phyloP scores from a whole-genome alignment of 352 stramenopile genomes.

The Phytopythium delawarense region DNA sequence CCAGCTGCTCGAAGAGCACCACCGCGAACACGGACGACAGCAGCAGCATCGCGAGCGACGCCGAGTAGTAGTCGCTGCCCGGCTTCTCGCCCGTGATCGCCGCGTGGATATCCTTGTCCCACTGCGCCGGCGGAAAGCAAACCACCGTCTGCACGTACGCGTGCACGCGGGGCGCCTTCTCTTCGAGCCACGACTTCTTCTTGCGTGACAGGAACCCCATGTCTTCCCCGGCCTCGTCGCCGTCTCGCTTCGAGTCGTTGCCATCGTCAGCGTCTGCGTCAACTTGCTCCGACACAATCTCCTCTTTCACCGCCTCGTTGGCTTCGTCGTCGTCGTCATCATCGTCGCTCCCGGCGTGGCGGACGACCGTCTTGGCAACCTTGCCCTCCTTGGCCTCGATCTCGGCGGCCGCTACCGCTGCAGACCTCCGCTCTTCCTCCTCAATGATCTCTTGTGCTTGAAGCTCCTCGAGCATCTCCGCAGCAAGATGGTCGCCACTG shows the following conservation, averaged over 20 bases:
- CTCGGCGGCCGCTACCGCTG: slow-evolving; percentile 11
- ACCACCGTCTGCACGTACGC: slow-evolving; percentile 67
- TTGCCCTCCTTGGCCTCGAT: slow-evolving; percentile 3
- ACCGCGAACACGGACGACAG: slow-evolving; percentile 68
- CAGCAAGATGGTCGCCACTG: slow-evolving; percentile 35
- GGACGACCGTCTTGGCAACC: slow-evolving; percentile 5
- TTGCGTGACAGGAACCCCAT: slow-evolving; percentile 30
- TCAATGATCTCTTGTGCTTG: slow-evolving; percentile 39
- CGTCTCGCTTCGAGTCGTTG: slow-evolving; percentile 11
- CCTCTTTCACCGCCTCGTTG: slow-evolving; percentile 6
- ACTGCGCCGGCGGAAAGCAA: slow-evolving; percentile 58
- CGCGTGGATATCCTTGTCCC: slow-evolving; percentile 85
- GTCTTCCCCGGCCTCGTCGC: slow-evolving; percentile 47
- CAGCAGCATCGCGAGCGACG: slow-evolving; percentile 58
- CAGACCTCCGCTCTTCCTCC: slow-evolving; percentile 16
- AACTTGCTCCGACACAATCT: slow-evolving; percentile 53
- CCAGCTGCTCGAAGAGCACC: slow-evolving; percentile 73
- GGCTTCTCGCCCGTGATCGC: slow-evolving; percentile 78
- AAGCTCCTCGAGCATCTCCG: slow-evolving; percentile 45
- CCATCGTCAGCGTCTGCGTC: slow-evolving; percentile 54
- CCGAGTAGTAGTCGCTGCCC: slow-evolving; percentile 69
- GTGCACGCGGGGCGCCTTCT: slow-evolving; percentile 35
- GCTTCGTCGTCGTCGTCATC: background rate
- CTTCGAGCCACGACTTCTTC: slow-evolving; percentile 56
- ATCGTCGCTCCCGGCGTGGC: background rate